These are phyloP conservation scores for Penicillium sp. DNA, from an alignment of 2,329 filamentous ascomycete genomes.

Conservation along the genomic window DNA sequence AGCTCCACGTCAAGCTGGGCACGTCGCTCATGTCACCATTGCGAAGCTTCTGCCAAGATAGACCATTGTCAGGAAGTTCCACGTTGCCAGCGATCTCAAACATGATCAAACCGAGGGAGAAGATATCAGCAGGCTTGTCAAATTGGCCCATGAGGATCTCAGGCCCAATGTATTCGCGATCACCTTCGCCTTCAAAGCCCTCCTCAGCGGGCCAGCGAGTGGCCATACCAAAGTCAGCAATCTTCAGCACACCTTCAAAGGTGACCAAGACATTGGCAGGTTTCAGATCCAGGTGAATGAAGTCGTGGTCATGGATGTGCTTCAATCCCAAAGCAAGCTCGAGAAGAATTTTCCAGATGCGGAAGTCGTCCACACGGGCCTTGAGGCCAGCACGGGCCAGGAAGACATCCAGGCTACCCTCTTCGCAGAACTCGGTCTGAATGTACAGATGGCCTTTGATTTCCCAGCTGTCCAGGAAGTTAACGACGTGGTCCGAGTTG, in stretches of 20 bases:
- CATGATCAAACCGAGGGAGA: slow-evolving; percentile 90
- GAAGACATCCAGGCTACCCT: slow-evolving; percentile 87
- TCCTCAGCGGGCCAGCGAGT: slow-evolving; percentile 74
- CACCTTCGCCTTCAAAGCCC: slow-evolving; percentile 86
- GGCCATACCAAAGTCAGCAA: slow-evolving; percentile 73
- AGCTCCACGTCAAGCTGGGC: slow-evolving; percentile 81
- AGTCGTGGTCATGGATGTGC: slow-evolving; percentile 85
- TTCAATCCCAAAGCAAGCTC: slow-evolving; percentile 82
- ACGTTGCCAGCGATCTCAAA: slow-evolving; percentile 95
- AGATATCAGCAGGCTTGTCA: slow-evolving; percentile 90
- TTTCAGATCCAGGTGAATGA: slow-evolving; percentile 71
- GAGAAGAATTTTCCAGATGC: slow-evolving; percentile 96
- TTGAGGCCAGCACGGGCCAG: slow-evolving; percentile 79
- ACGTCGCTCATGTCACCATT: slow-evolving; percentile 88
- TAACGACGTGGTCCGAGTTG: slow-evolving; percentile 81
- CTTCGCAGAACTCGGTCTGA: slow-evolving; percentile 95
- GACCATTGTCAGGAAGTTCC: slow-evolving; percentile 87
- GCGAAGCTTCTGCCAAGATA: slow-evolving; percentile 85
- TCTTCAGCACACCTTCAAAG: slow-evolving; percentile 67
- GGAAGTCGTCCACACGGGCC: slow-evolving; percentile 90
- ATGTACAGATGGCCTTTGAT: slow-evolving; percentile 85
- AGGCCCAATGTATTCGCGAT: slow-evolving; percentile 93
- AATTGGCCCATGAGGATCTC: slow-evolving; percentile 86
- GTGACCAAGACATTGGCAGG: slow-evolving; percentile 69
- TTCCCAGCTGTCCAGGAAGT: slow-evolving; percentile 87